Base-by-base conservation (phyloP, 176 grass and related monocot genomes). In the Panicum miliaceum region DNA sequence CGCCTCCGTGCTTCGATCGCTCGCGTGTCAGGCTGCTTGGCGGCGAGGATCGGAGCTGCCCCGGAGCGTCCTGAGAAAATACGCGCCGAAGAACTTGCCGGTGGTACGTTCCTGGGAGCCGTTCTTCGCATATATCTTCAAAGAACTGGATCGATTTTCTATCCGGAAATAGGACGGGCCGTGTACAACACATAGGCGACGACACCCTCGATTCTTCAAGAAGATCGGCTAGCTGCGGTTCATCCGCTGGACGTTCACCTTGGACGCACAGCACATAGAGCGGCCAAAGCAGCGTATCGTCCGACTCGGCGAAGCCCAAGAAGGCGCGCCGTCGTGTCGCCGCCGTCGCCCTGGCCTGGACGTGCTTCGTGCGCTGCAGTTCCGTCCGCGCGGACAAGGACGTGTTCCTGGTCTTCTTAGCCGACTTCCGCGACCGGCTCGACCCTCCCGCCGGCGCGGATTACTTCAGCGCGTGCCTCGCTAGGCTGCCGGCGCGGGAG, bases 281-380 rank as follows among this genome's bases (percentile, higher is more conserved):
- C 41, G 23, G 13, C 68, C 48, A 6, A 71, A 48, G 68, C 42
- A 71, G 42, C 12, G 23, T 23, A 71, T 71, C 68, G 42, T 71
- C 12, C n/a, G 42, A 42, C 68, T 47, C 42, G n/a, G 38, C 42
- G 68, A 71, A 71, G n/a, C n/a, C 12, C 42, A 29, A 0, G 45
- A 9, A 11, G 38, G 67, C 67, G 38, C 37, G 67, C 40, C 22
- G 40, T 10, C 8, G 68, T 6, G 13, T 0, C 42, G 68, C 64
- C 36, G 20, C 91, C 71, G 9, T 93, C 91, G 89, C 86, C 38
- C 86, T 85, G 4, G 27, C 53, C 0, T 93, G 88, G 84, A 77
- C 84, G 8, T 57, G 57, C 46, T 63, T 64, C 45, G 71, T 22
- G 5, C 64, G 77, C 4, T 78, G 48, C 78, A 81, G 82, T 60